Evolutionary conservation across 1,284 basidiomycete species (phyloP).

Genomic region (Sporisorium exsertum): DNA sequence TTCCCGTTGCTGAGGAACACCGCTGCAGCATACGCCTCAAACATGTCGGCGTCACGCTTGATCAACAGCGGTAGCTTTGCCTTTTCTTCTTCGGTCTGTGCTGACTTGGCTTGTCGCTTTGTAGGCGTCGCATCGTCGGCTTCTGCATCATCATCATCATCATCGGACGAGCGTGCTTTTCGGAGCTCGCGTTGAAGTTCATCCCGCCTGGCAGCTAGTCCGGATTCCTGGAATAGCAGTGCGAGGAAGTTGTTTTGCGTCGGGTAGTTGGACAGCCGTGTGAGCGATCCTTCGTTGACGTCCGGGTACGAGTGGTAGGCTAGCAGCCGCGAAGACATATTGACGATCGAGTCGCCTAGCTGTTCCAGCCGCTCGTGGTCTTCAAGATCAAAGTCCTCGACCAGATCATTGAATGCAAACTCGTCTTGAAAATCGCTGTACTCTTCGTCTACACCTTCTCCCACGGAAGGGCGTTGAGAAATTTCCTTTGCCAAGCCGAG

Average conservation of each 20-base stretch:
- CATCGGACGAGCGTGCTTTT: background rate
- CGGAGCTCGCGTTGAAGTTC: slow-evolving; percentile 32
- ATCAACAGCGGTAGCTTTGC: slow-evolving; percentile 28
- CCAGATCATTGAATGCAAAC: slow-evolving; percentile 28
- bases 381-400: slow-evolving; percentile 49
- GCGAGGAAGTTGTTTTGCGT: slow-evolving; percentile 54
- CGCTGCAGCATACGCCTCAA: slow-evolving; percentile 50
- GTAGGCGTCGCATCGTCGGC: background rate
- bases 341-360: slow-evolving; percentile 52
- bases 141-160: background rate
- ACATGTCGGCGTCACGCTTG: slow-evolving; percentile 53
- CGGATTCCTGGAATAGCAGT: slow-evolving; percentile 44
- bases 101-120: background rate
- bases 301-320: slow-evolving; percentile 47
- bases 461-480: background rate
- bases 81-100: slow-evolving; percentile 23
- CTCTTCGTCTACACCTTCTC: background rate
- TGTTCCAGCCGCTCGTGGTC: slow-evolving; percentile 52
- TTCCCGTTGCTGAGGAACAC: slow-evolving; percentile 42
- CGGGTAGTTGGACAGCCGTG: slow-evolving; percentile 43
- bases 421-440: background rate
- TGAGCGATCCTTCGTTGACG: slow-evolving; percentile 47
- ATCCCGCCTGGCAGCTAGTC: slow-evolving; percentile 19
- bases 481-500: slow-evolving; percentile 44
- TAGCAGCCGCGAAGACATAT: slow-evolving; percentile 48